Evolutionary conservation across 768 basidiomycete species (phyloP).

Genomic region (Tephrocybe sp.): DNA sequence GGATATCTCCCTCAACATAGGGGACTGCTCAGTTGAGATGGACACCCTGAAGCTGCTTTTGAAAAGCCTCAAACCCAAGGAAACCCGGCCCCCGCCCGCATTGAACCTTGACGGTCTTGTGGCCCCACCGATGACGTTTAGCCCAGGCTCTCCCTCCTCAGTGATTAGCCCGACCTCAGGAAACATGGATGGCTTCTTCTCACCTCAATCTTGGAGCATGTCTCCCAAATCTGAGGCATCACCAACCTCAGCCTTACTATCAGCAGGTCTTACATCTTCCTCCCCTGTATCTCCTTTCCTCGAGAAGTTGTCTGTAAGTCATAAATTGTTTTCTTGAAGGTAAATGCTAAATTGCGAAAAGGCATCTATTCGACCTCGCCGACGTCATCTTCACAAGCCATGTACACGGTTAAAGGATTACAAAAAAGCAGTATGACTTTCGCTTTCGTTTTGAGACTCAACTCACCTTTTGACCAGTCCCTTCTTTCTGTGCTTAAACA

Average conservation of each 20-base stretch:
- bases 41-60: slow-evolving; percentile 39
- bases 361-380: slow-evolving; percentile 47
- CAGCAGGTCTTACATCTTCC: slow-evolving; percentile 12
- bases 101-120: background rate
- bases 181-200: slow-evolving; percentile 6
- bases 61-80: slow-evolving; percentile 14
- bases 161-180: slow-evolving; percentile 7
- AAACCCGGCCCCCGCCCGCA: background rate
- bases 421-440: slow-evolving; percentile 33
- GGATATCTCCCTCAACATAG: slow-evolving; percentile 41
- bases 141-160: background rate
- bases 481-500: slow-evolving; percentile 42
- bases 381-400: slow-evolving; percentile 33
- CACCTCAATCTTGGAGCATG: slow-evolving; percentile 9
- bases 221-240: slow-evolving; percentile 6
- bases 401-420: slow-evolving; percentile 36
- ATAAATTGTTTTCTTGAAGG: slow-evolving; percentile 14
- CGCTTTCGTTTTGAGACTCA: background rate
- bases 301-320: slow-evolving; percentile 22
- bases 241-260: slow-evolving; percentile 9
- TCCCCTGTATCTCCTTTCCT: slow-evolving; percentile 24
- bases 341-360: slow-evolving; percentile 19
- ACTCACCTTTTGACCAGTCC: slow-evolving; percentile 30
- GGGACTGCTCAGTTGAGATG: slow-evolving; percentile 43
- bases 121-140: background rate